Evolutionary conservation across 306 rosid species (phyloP).

Genomic region (Gastrolobium villosum): DNA sequence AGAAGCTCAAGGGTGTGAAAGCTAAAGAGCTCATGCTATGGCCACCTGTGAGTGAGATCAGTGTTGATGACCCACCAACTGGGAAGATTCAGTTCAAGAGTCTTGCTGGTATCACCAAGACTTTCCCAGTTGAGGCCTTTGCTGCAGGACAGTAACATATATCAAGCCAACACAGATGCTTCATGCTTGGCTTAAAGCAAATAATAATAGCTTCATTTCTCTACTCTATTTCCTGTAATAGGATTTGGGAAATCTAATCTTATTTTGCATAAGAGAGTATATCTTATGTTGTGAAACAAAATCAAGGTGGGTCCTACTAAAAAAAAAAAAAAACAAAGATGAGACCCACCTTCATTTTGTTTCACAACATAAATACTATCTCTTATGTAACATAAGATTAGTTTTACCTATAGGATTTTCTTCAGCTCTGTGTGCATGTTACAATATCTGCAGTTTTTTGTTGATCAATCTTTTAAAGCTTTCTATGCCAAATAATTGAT

Average conservation of each 20-base stretch:
- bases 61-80: slow-evolving; percentile 57
- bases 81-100: slow-evolving; percentile 94
- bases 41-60: slow-evolving; percentile 93
- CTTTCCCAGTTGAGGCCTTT: slow-evolving; percentile 86
- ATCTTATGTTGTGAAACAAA: too few species aligned
- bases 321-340: too few species aligned
- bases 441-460: background rate
- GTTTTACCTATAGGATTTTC: background rate
- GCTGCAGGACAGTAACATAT: slow-evolving; percentile 78
- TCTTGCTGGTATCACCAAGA: slow-evolving; percentile 92
- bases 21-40: slow-evolving; percentile 93
- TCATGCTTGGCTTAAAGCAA: slow-evolving; percentile 37
- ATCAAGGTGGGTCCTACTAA: too few species aligned
- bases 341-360: too few species aligned
- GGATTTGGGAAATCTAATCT: too few species aligned
- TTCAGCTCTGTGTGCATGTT: slow-evolving; percentile 18
- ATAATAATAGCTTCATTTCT: background rate
- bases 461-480: background rate
- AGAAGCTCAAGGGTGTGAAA: slow-evolving; percentile 89
- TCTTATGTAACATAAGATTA: too few species aligned
- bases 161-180: background rate
- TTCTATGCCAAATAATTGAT: background rate
- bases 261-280: too few species aligned
- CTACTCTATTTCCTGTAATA: slow-evolving; percentile 8
- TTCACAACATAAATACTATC: too few species aligned